phyloP scores from a whole-genome alignment of 1,284 basidiomycete species.

The Garcileccinum viscosum region DNA sequence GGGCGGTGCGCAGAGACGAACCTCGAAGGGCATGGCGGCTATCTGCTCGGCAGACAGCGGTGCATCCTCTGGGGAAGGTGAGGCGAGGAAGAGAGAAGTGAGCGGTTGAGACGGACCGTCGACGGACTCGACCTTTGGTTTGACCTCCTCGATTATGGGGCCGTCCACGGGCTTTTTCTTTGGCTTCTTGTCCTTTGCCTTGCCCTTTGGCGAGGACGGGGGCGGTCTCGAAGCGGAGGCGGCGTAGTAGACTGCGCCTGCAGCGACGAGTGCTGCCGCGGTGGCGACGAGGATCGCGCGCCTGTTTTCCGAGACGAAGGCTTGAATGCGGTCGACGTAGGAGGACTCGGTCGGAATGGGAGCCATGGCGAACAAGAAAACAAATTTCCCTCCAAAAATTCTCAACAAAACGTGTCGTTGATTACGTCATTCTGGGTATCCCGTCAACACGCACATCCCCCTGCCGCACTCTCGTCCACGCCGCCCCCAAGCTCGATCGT shows the following conservation, averaged over 20 bases:
- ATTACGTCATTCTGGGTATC: neutral
- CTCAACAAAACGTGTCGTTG: conserved; percentile 14
- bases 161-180: conserved; percentile 66
- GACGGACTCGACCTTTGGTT: conserved; percentile 45
- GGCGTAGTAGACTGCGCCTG: conserved; percentile 79
- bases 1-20: conserved; percentile 29
- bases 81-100: neutral
- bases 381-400: neutral
- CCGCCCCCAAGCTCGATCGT: conserved; percentile 36
- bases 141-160: conserved; percentile 72
- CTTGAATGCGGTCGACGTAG: conserved; percentile 67
- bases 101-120: conserved; percentile 40
- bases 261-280: conserved; percentile 75
- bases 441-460: conserved; percentile 26
- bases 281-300: conserved; percentile 71
- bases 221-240: conserved; percentile 47
- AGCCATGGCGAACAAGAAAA: conserved; percentile 24
- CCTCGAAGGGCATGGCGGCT: conserved; percentile 61
- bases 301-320: conserved; percentile 78
- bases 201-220: conserved; percentile 50
- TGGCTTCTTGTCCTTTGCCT: conserved; percentile 53
- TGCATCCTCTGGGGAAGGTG: conserved; percentile 39
- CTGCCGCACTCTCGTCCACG: conserved; percentile 3
- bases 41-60: conserved; percentile 62
- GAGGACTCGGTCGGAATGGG: conserved; percentile 35